These are phyloP conservation scores for Ceratorhiza oryzae-sativae DNA, from an alignment of 1,284 basidiomycete species.

Conservation along the genomic window DNA sequence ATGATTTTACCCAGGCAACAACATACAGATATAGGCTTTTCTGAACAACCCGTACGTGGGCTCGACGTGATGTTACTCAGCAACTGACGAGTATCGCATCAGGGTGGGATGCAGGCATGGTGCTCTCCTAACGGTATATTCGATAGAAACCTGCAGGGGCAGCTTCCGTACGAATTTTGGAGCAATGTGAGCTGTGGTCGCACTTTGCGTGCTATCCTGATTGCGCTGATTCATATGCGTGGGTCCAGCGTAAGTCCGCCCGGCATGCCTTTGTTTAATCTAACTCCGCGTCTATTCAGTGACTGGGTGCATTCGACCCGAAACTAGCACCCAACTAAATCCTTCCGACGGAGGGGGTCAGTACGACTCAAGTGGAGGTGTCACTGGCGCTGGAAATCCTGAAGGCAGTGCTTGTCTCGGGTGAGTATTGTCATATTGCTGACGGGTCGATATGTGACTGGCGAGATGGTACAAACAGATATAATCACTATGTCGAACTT, in stretches of 20 bases:
- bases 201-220: not conserved
- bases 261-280: not conserved
- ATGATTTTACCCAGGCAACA: constrained; percentile 39
- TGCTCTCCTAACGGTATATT: constrained; percentile 40
- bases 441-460: no score
- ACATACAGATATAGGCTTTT: constrained; percentile 41
- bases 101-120: constrained; percentile 43
- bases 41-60: constrained; percentile 35
- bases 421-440: not conserved
- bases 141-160: constrained; percentile 26
- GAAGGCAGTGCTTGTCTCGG: constrained; percentile 45
- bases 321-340: constrained; percentile 38
- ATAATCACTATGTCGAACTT: constrained; percentile 48
- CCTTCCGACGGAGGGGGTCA: constrained; percentile 47
- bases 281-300: constrained; percentile 11
- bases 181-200: constrained; percentile 39
- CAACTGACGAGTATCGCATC: not conserved
- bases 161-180: constrained; percentile 44
- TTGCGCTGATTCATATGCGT: constrained; percentile 21
- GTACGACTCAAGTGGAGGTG: constrained; percentile 49
- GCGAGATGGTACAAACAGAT: constrained; percentile 39
- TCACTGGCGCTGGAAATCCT: constrained; percentile 47
- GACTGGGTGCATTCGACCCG: constrained; percentile 41
- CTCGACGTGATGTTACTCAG: not conserved
- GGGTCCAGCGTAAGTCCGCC: constrained; percentile 35